A percentile compares a stretch with the other conserved stretches of the same genome.
phyloP scores from a whole-genome alignment of 441 rosid genomes.

The Biscutella laevigata region DNA sequence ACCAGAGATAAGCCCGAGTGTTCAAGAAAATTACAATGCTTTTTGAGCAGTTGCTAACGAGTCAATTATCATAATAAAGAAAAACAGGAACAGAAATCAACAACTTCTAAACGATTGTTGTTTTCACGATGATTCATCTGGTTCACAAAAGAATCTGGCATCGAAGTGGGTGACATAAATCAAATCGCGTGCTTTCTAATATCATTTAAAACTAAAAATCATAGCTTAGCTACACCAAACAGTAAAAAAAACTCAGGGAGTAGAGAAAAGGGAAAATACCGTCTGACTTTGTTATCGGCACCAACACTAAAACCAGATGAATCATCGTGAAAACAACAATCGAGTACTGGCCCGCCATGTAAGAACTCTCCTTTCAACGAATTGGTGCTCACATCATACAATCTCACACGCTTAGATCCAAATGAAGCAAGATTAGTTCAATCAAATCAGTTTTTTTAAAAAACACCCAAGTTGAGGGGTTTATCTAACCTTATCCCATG shows the following conservation, averaged over 20 bases:
- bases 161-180: background rate
- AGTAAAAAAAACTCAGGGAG: background rate
- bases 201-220: background rate
- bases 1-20: background rate
- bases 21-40: background rate
- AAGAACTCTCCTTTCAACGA: constrained; percentile 73
- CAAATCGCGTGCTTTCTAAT: background rate
- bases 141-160: background rate
- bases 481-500: constrained; percentile 83
- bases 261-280: constrained; percentile 32
- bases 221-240: background rate
- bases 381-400: constrained; percentile 80
- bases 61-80: background rate
- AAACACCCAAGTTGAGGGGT: background rate
- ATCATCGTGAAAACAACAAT: constrained; percentile 97
- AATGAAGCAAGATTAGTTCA: background rate
- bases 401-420: constrained; percentile 46
- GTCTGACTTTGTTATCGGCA: constrained; percentile 61
- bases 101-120: no score
- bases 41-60: background rate
- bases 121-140: no score
- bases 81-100: background rate
- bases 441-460: background rate
- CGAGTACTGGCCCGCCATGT: constrained; percentile 90
- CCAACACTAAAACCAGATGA: constrained; percentile 90